Conservation (phyloP, 2,329 filamentous ascomycete species). For the Botrytis squamosa region DNA sequence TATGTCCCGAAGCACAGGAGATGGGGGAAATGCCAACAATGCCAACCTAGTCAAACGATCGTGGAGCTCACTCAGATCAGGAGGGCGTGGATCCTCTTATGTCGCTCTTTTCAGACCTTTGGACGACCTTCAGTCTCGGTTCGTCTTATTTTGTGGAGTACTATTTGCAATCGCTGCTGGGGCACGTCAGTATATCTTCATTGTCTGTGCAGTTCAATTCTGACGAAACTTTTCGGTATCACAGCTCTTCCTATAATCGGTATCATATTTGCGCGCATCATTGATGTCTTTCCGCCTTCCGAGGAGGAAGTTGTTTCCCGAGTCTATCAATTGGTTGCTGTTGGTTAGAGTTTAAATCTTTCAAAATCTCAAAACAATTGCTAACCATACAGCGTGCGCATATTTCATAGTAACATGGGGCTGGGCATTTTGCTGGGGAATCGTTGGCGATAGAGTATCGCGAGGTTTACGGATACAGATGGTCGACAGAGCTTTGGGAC, state of each 20-base stretch:
- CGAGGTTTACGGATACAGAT: slow-evolving; percentile 47
- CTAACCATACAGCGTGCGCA: slow-evolving; percentile 40
- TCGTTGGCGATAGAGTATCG: slow-evolving; percentile 50
- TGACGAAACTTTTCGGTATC: neutral
- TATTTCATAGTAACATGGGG: slow-evolving; percentile 51
- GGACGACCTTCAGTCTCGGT: slow-evolving; percentile 41
- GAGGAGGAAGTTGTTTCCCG: slow-evolving; percentile 44
- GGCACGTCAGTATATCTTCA: neutral
- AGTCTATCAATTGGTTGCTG: slow-evolving; percentile 43
- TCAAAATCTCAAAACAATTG: neutral
- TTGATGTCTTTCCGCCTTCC: slow-evolving; percentile 55
- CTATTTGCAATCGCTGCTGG: neutral
- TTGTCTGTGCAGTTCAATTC: neutral
- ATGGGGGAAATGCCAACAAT: neutral
- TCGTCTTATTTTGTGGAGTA: slow-evolving; percentile 42
- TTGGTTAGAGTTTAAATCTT: slow-evolving; percentile 25
- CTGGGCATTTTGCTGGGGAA: slow-evolving; percentile 50
- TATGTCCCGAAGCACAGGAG: neutral
- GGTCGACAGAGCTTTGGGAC: slow-evolving; percentile 48
- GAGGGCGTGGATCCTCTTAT: slow-evolving; percentile 42
- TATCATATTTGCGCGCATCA: slow-evolving; percentile 62
- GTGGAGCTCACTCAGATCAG: neutral
- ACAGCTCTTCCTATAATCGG: slow-evolving; percentile 59
- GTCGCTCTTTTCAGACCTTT: slow-evolving; percentile 48
- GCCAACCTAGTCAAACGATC: neutral